Percentiles rank a stretch among this genome's conserved stretches.
These are phyloP conservation scores for Rhypophila decipiens DNA, from an alignment of 495 filamentous ascomycete species.

Conservation along the genomic window DNA sequence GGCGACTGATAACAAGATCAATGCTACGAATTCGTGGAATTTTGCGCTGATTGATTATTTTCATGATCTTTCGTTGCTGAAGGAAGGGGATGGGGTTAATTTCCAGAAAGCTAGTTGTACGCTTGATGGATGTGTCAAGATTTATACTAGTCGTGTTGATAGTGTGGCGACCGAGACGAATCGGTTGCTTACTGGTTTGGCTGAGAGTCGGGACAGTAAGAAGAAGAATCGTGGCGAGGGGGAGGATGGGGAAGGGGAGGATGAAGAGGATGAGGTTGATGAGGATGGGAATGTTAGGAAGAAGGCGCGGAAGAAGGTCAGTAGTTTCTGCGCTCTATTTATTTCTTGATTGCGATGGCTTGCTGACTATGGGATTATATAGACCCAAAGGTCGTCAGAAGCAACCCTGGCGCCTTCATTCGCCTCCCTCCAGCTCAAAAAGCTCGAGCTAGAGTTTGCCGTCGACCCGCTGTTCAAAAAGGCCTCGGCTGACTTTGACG, in stretches of 20 bases:
- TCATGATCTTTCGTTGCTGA: conserved; percentile 95
- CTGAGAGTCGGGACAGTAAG: conserved; percentile 81
- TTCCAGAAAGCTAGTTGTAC: conserved; percentile 99
- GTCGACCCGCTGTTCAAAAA: conserved; percentile 99
- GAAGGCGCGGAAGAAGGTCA: conserved; percentile 65
- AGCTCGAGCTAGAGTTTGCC: conserved; percentile 93
- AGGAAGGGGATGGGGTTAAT: conserved; percentile 94
- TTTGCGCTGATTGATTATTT: conserved; percentile 99
- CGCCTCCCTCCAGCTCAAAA: conserved; percentile 83
- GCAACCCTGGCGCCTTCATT: conserved; percentile 86
- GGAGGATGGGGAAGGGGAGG: conserved; percentile 62
- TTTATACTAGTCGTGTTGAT: conserved; percentile 97
- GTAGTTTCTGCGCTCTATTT: too few species aligned
- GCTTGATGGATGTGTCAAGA: conserved; percentile 97
- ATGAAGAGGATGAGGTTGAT: conserved; percentile 71
- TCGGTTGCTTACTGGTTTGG: conserved; percentile 88
- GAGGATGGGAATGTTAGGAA: conserved; percentile 70
- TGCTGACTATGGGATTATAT: not conserved
- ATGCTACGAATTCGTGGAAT: conserved; percentile 97
- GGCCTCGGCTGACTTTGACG: conserved; percentile 94
- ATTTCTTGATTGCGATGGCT: too few species aligned
- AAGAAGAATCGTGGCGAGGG: conserved; percentile 53
- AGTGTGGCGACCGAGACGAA: conserved; percentile 97
- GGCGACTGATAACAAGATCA: conserved; percentile 99
- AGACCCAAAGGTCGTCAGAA: conserved; percentile 73